Evolutionary conservation across 176 grass and related monocot species (phyloP), one percentile per base, ranked within the genome.

Genomic region (Cenchrus americanus): DNA sequence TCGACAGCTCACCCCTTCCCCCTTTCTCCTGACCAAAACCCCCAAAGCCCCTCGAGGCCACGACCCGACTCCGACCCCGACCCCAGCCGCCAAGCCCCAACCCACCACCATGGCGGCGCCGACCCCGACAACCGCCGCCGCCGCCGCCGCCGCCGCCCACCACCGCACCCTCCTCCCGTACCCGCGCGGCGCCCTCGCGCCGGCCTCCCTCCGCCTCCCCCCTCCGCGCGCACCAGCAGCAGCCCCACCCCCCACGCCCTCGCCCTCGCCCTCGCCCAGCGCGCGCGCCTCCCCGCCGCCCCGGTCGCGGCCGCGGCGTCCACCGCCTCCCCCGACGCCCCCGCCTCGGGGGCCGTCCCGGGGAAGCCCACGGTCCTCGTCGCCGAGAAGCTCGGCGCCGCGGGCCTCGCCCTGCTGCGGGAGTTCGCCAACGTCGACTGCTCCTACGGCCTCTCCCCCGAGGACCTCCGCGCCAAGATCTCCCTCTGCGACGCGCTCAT

Each of bases 381-480:
- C 2, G 91, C 94, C 15, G 91, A 97, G 94, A 97, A 97, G 84
- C 94, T 97, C 8, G 94, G 94, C 75, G 84, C 87, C 50, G 91
- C 91, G 21, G 94, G 94, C 0, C 74, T 97, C 6, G 87, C 72
- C 21, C 89, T 97, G 6, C 84, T 94, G 10, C 81, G 70, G 51
- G 89, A 94, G 89, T 97, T 92, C 79, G 91, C 87, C 52, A 90
- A 97, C 85, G 91, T 97, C 15, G 94, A 97, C 62, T 97, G 94
- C 91, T 87, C 94, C 79, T 97, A 97, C 71, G 88, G 92, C 50
- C 81, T 97, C 69, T 81, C 88, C 51, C 94, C 88, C 59, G 94
- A 97, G 74, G 94, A 97, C 47, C 91, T 97, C 82, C 86, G 91
- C 77, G 86, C 94, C 79, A 97, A 97, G 89, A 89, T 92, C 91